Evolutionary conservation across 805 yeast genomes (phyloP).

Genomic region (Torulaspora franciscae): DNA sequence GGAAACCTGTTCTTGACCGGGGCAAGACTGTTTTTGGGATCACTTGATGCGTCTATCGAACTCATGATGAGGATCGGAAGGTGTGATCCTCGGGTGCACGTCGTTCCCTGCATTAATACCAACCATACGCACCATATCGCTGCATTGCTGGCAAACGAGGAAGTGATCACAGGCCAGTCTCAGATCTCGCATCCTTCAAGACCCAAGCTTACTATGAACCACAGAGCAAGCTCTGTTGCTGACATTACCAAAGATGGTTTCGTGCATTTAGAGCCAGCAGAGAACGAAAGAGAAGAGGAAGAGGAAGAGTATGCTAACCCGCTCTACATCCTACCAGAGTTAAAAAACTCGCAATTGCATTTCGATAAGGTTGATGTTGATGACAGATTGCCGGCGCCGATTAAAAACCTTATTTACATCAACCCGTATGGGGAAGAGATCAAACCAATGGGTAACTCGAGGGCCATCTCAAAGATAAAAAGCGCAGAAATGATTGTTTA

Average conservation of each 20-base stretch:
- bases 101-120: constrained; percentile 78
- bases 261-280: constrained; percentile 13
- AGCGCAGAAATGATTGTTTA: constrained; percentile 56
- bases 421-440: constrained; percentile 87
- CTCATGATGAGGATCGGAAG: constrained; percentile 54
- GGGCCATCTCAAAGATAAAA: constrained; percentile 50
- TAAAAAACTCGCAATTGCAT: constrained; percentile 67
- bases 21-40: constrained; percentile 73
- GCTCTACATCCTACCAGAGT: constrained; percentile 56
- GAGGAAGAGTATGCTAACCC: constrained; percentile 59
- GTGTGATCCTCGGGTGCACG: constrained; percentile 45
- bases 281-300: constrained; percentile 37
- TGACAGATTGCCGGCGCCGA: constrained; percentile 67
- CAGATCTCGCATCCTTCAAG: constrained; percentile 82
- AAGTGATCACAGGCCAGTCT: constrained; percentile 80
- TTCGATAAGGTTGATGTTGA: constrained; percentile 53
- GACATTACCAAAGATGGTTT: constrained; percentile 13
- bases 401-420: constrained; percentile 67
- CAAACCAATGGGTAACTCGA: constrained; percentile 63
- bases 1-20: constrained; percentile 86
- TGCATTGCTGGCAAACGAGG: constrained; percentile 65
- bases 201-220: constrained; percentile 12
- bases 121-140: constrained; percentile 83
- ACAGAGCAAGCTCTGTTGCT: constrained; percentile 16
- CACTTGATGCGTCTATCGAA: constrained; percentile 79